Evolutionary conservation across 2,329 filamentous ascomycete species (phyloP).

Genomic region (Nemania sp.): DNA sequence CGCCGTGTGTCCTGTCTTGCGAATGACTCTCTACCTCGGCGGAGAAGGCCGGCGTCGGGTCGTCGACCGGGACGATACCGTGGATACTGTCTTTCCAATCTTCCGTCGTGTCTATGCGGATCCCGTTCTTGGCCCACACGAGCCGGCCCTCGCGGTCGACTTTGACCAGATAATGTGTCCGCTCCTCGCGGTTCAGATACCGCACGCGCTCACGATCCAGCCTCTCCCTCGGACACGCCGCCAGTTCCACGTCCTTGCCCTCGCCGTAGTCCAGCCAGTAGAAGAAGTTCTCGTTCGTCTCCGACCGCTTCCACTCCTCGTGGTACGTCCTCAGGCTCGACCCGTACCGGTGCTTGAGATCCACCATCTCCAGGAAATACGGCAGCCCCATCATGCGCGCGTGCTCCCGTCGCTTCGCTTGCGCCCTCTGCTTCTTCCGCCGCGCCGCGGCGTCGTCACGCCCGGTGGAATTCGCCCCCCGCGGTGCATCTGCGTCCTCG

Average conservation of each 20-base stretch:
- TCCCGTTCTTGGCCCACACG: constrained; percentile 85
- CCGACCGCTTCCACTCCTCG: constrained; percentile 76
- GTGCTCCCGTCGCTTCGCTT: constrained; percentile 63
- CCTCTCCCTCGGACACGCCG: constrained; percentile 72
- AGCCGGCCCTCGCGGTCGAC: constrained; percentile 75
- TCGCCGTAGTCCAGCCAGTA: constrained; percentile 89
- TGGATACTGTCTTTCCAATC: constrained; percentile 79
- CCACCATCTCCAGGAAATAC: constrained; percentile 86
- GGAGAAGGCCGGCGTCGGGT: constrained; percentile 60
- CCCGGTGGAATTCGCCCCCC: constrained; percentile 43
- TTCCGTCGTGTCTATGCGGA: constrained; percentile 75
- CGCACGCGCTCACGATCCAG: constrained; percentile 80
- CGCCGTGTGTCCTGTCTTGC: constrained; percentile 31
- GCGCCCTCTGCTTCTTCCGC: constrained; percentile 53
- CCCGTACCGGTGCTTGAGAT: constrained; percentile 85
- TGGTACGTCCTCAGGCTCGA: constrained; percentile 83
- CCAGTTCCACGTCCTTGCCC: constrained; percentile 70
- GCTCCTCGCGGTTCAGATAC: constrained; percentile 82
- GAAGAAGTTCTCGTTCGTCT: constrained; percentile 88
- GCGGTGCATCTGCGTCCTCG: constrained; percentile 33
- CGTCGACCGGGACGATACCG: constrained; percentile 68
- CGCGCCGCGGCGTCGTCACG: constrained; percentile 45
- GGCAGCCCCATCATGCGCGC: constrained; percentile 82
- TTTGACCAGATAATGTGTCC: constrained; percentile 77
- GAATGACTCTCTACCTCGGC: constrained; percentile 40